A percentile compares a stretch with the other conserved stretches of the same genome.
These are phyloP conservation scores for Suillus clintonianus DNA, from an alignment of 768 basidiomycete species.

Conservation along the genomic window DNA sequence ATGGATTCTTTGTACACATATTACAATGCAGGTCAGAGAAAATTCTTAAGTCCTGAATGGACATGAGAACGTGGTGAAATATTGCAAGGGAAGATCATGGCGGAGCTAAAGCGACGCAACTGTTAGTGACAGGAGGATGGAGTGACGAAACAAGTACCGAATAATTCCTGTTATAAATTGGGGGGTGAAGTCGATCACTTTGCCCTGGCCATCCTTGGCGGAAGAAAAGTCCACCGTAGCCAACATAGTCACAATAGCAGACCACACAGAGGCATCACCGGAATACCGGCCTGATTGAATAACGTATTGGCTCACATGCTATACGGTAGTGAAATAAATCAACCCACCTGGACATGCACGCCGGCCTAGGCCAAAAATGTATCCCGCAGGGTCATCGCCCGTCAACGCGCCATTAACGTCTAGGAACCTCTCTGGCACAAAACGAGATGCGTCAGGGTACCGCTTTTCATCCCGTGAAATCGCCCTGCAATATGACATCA, in stretches of 20 bases:
- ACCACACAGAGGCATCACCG: slow-evolving; percentile 27
- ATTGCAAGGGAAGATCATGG: neutral
- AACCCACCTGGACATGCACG: slow-evolving; percentile 1
- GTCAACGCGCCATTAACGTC: neutral
- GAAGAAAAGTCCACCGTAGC: slow-evolving; percentile 19
- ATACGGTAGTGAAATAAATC: too few species aligned
- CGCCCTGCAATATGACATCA: neutral
- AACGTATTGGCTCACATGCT: too few species aligned
- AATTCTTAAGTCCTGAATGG: neutral
- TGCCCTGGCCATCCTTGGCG: slow-evolving; percentile 23
- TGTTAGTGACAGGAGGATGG: neutral
- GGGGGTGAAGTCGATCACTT: slow-evolving; percentile 12
- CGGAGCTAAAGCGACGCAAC: neutral
- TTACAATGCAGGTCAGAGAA: neutral
- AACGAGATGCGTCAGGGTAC: neutral
- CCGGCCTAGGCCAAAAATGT: slow-evolving; percentile 4
- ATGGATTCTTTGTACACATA: neutral
- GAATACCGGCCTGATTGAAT: slow-evolving; percentile 17
- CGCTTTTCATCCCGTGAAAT: slow-evolving; percentile 3
- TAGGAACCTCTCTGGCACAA: slow-evolving; percentile 3
- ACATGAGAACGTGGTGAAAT: slow-evolving; percentile 2
- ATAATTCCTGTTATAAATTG: slow-evolving; percentile 1
- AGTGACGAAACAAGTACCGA: neutral
- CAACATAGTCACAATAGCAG: slow-evolving; percentile 23
- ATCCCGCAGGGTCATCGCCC: neutral